These are phyloP conservation scores for Tuber magnatum DNA, from an alignment of 495 filamentous ascomycete species.

Conservation along the genomic window DNA sequence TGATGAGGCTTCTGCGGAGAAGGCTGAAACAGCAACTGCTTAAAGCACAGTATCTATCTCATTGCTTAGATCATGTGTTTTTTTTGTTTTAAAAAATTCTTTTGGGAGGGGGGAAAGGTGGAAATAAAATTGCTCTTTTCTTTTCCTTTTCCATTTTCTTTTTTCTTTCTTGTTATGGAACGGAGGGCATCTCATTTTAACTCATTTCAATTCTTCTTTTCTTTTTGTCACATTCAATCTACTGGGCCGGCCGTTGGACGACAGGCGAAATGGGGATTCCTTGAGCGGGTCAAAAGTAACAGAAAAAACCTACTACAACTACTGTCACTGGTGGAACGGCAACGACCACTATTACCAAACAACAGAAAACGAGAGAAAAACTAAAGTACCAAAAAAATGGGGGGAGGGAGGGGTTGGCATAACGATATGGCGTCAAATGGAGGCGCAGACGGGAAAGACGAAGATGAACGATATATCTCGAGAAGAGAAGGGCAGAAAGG, in stretches of 20 bases:
- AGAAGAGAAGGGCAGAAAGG: not conserved
- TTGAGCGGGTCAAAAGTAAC: not conserved
- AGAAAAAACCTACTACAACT: not conserved
- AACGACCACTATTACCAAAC: not conserved
- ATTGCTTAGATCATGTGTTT: not conserved
- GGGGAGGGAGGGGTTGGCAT: not conserved
- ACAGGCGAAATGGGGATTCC: not conserved
- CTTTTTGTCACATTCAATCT: not conserved
- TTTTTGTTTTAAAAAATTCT: not conserved
- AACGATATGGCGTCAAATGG: not conserved
- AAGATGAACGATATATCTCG: not conserved
- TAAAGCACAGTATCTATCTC: constrained; percentile 9
- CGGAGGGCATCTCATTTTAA: not conserved
- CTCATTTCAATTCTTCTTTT: constrained; percentile 6
- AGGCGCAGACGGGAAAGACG: not conserved
- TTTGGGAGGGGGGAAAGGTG: not conserved
- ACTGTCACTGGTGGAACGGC: not conserved
- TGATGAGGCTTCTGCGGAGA: not conserved
- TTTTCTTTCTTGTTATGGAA: constrained; percentile 5
- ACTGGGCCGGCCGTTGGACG: not conserved
- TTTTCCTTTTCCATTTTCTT: not conserved
- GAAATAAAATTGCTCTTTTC: constrained; percentile 8
- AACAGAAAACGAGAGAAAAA: not conserved
- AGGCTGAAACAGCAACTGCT: constrained; percentile 6
- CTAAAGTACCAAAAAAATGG: not conserved